A percentile compares a stretch with the other conserved stretches of the same genome.
These are phyloP conservation scores for Liquidambar formosana DNA, from an alignment of 164 flowering plant genomes.

Conservation along the genomic window DNA sequence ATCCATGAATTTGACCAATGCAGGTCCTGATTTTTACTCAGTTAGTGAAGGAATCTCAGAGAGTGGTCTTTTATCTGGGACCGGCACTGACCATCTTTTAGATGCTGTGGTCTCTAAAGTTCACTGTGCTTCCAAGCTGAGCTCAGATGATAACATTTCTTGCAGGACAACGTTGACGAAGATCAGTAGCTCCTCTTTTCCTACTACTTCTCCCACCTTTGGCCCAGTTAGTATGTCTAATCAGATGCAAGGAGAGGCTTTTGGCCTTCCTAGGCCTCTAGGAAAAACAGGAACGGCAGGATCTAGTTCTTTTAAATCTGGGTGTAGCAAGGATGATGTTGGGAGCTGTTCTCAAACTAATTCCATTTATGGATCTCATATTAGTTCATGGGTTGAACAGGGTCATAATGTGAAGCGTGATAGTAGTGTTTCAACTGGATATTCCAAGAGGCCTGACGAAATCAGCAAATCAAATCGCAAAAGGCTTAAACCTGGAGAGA, in stretches of 20 bases:
- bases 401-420: constrained; percentile 40
- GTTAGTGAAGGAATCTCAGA: constrained; percentile 43
- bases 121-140: constrained; percentile 42
- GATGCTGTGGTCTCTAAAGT: constrained; percentile 86
- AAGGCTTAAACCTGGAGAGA: constrained; percentile 96
- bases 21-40: constrained; percentile 23
- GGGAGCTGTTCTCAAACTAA: constrained; percentile 45
- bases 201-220: constrained; percentile 29
- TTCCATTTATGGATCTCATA: constrained; percentile 56
- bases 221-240: constrained; percentile 23
- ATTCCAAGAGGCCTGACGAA: constrained; percentile 63
- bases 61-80: constrained; percentile 42
- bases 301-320: constrained; percentile 46
- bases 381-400: constrained; percentile 70
- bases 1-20: constrained; percentile 21
- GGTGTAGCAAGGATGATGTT: constrained; percentile 38
- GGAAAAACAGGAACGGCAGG: constrained; percentile 30
- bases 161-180: constrained; percentile 57
- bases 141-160: constrained; percentile 54
- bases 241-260: constrained; percentile 32
- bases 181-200: constrained; percentile 49
- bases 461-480: constrained; percentile 63
- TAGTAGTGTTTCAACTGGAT: constrained; percentile 56
- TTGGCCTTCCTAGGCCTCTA: constrained; percentile 35
- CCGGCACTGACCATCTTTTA: constrained; percentile 59